These are phyloP conservation scores for Capronia americana DNA, from an alignment of 2,329 filamentous ascomycete genomes.

Conservation along the genomic window DNA sequence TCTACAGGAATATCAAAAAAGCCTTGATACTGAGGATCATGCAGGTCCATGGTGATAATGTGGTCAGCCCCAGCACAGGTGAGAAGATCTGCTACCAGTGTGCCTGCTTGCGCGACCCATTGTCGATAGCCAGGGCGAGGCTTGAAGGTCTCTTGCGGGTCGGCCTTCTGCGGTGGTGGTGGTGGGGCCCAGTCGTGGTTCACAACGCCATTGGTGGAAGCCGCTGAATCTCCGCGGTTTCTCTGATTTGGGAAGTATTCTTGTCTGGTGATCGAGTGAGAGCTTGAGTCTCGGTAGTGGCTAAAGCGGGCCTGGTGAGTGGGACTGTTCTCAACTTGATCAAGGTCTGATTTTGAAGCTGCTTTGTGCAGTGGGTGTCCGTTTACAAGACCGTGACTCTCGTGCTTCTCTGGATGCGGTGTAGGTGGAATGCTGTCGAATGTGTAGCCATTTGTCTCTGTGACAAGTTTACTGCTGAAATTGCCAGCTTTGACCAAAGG, in stretches of 20 bases:
- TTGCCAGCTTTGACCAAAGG: conserved; percentile 75
- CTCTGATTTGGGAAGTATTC: conserved; percentile 45
- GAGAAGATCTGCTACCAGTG: conserved; percentile 88
- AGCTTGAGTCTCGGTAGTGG: conserved; percentile 47
- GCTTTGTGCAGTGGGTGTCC: conserved; percentile 75
- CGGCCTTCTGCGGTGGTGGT: conserved; percentile 15
- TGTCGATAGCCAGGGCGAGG: conserved; percentile 94
- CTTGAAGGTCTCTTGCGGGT: conserved; percentile 66
- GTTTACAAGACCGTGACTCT: conserved; percentile 69
- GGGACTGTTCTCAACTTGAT: conserved; percentile 59
- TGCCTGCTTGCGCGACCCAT: conserved; percentile 98
- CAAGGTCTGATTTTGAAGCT: conserved; percentile 71
- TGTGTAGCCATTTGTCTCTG: conserved; percentile 66
- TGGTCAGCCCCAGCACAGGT: conserved; percentile 96
- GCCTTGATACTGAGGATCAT: conserved; percentile 95
- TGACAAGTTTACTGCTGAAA: conserved; percentile 44
- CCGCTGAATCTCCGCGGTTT: conserved; percentile 33
- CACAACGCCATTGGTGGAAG: conserved; percentile 57
- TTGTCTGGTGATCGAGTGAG: conserved; percentile 43
- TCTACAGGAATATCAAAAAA: conserved; percentile 99
- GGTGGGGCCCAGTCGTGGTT: conserved; percentile 61
- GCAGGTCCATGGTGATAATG: conserved; percentile 96
- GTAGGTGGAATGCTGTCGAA: conserved; percentile 93
- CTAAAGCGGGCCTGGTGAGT: conserved; percentile 51
- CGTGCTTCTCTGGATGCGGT: conserved; percentile 73